Conservation (phyloP, 306 rosid genomes). For the Fragaria nilgerrensis region DNA sequence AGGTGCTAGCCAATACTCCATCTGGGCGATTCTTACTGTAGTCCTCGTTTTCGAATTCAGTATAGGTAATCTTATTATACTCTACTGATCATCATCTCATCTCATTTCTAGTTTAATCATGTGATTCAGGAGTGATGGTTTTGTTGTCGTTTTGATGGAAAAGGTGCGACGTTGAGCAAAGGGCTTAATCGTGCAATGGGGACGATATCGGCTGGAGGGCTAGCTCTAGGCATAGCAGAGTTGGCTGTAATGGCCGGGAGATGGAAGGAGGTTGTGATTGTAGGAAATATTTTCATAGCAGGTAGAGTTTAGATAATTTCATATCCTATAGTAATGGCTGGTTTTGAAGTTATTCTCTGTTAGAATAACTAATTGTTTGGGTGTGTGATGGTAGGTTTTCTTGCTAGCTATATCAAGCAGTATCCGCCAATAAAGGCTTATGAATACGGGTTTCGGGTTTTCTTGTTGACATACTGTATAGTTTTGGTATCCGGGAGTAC, state of each 20-base stretch:
- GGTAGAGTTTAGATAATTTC: constrained; percentile 36
- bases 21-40: constrained; percentile 78
- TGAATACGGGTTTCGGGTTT: neutral
- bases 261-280: constrained; percentile 45
- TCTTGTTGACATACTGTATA: neutral
- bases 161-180: constrained; percentile 72
- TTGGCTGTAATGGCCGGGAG: constrained; percentile 34
- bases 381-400: neutral
- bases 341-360: neutral
- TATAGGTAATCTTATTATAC: constrained; percentile 42
- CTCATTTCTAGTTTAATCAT: neutral
- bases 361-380: neutral
- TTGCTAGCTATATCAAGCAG: neutral
- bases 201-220: constrained; percentile 66
- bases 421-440: neutral
- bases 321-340: neutral
- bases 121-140: neutral
- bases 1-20: constrained; percentile 43
- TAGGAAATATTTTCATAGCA: constrained; percentile 53
- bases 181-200: constrained; percentile 82
- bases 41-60: constrained; percentile 78
- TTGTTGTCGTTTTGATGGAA: neutral
- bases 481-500: neutral
- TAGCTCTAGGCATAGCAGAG: constrained; percentile 57
- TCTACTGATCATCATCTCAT: neutral